phyloP scores from a whole-genome alignment of 208 protist genomes.

The Trypanosoma grayi region DNA sequence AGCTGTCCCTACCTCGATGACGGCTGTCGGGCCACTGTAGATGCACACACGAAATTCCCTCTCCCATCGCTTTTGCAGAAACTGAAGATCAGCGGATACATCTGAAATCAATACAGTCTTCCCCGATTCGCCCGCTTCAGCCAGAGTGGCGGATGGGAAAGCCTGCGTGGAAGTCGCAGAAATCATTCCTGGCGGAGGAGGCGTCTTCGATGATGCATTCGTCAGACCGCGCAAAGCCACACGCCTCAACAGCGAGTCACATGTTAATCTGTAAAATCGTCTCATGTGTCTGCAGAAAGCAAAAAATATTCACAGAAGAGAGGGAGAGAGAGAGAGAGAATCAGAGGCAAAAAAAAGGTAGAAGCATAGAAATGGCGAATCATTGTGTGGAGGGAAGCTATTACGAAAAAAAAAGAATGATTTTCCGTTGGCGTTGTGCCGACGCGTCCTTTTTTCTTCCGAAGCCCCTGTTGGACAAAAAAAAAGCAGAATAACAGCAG shows the following conservation, averaged over 20 bases:
- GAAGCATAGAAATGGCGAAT: too few relatives aligned
- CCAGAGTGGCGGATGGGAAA: too few relatives aligned
- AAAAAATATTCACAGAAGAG: background rate
- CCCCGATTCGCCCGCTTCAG: background rate
- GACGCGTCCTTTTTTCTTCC: too few relatives aligned
- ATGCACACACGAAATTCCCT: conserved; percentile 24
- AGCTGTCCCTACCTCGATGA: conserved; percentile 8
- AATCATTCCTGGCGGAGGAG: background rate
- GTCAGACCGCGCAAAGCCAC: background rate
- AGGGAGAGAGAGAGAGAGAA: background rate
- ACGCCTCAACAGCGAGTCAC: background rate
- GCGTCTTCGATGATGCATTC: background rate
- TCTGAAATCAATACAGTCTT: background rate
- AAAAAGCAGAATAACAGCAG: too few relatives aligned
- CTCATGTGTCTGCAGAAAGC: conserved; percentile 5
- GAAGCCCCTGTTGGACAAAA: too few relatives aligned
- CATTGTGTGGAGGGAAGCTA: too few relatives aligned
- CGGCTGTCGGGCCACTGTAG: conserved; percentile 8
- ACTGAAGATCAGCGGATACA: conserved; percentile 18
- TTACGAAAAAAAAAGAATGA: too few relatives aligned
- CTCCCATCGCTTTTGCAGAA: conserved; percentile 24
- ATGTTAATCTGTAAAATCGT: background rate
- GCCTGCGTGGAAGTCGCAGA: background rate
- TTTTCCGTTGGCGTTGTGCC: too few relatives aligned
- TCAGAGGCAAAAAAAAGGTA: too few relatives aligned